A percentile compares a stretch with the other conserved stretches of the same genome.
These are phyloP conservation scores for Avena insularis DNA, from an alignment of 176 grass and related monocot genomes.

Conservation along the genomic window DNA sequence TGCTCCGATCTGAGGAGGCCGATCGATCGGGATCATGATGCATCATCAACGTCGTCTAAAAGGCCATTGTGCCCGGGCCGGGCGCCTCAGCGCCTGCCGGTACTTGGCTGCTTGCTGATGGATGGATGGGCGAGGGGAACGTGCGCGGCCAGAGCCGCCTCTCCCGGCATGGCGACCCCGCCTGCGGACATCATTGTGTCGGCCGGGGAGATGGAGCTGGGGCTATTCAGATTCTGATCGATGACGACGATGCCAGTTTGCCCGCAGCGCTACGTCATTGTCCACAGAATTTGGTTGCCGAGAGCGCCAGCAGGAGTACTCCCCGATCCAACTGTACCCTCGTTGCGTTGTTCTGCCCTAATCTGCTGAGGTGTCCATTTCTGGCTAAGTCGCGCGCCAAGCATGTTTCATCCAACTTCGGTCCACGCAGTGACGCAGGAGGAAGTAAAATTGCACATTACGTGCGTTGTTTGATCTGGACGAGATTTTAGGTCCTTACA, in stretches of 20 bases:
- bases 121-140: background rate
- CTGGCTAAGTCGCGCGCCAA: background rate
- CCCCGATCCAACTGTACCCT: background rate
- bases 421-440: too few species aligned
- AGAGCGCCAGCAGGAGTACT: background rate
- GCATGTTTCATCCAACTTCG: too few species aligned
- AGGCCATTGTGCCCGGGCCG: too few species aligned
- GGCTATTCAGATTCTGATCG: background rate
- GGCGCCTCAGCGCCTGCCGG: too few species aligned
- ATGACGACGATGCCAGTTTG: background rate
- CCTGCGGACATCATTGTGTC: constrained; percentile 51
- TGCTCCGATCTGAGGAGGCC: constrained; percentile 14
- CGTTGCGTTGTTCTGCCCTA: background rate
- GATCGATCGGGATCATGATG: background rate
- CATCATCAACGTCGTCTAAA: background rate
- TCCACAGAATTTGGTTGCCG: background rate
- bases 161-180: constrained; percentile 18
- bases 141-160: background rate
- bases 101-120: too few species aligned
- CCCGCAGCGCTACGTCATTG: constrained; percentile 14
- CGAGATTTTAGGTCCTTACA: too few species aligned
- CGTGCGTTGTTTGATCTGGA: too few species aligned
- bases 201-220: background rate
- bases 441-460: too few species aligned
- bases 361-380: constrained; percentile 5